These are phyloP conservation scores for Favolaschia claudopus DNA, from an alignment of 768 basidiomycete species.

Conservation along the genomic window DNA sequence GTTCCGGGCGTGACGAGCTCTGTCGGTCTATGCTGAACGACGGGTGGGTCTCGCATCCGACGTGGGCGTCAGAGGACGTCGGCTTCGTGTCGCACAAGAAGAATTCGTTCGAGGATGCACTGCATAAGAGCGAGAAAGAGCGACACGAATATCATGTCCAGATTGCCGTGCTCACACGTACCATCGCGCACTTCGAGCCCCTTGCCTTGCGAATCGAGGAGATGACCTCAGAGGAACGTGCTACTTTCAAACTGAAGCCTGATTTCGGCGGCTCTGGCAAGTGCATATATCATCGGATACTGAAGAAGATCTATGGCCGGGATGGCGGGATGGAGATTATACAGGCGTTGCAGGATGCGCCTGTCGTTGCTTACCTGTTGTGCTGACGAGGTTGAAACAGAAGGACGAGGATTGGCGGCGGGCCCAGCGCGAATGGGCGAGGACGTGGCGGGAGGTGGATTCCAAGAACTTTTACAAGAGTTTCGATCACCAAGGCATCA, in stretches of 20 bases:
- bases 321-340: constrained; percentile 80
- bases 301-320: constrained; percentile 93
- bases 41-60: constrained; percentile 98
- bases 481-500: constrained; percentile 94
- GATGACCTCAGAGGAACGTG: constrained; percentile 89
- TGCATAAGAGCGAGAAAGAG: constrained; percentile 98
- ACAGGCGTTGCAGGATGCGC: constrained; percentile 90
- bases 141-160: constrained; percentile 98
- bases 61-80: constrained; percentile 96
- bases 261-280: constrained; percentile 91
- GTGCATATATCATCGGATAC: constrained; percentile 87
- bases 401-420: constrained; percentile 98
- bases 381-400: constrained; percentile 85
- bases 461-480: constrained; percentile 98
- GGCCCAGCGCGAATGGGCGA: constrained; percentile 93
- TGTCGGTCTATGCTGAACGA: constrained; percentile 97
- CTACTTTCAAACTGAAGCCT: constrained; percentile 79
- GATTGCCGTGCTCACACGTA: constrained; percentile 88
- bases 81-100: constrained; percentile 96
- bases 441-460: constrained; percentile 96
- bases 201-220: constrained; percentile 83
- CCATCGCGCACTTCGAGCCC: constrained; percentile 91
- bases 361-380: constrained; percentile 90
- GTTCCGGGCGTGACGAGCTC: constrained; percentile 93
- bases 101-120: constrained; percentile 93